Conservation (phyloP, 495 filamentous ascomycete species). For the Hypoxylon perforatum region DNA sequence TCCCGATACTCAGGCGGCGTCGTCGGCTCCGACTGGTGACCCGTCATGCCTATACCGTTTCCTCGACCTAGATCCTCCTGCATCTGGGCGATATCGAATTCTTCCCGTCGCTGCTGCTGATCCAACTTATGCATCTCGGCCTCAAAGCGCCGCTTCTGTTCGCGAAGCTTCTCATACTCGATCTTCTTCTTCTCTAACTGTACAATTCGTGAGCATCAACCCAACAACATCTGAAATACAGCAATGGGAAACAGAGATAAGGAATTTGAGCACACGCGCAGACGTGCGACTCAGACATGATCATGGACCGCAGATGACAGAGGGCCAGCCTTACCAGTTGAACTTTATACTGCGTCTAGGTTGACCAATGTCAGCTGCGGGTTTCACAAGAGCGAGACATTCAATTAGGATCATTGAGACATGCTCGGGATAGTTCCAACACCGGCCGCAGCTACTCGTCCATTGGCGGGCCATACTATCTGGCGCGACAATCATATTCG, state of each 20-base stretch:
- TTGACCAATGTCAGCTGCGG: constrained; percentile 45
- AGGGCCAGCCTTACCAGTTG: constrained; percentile 63
- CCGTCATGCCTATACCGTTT: constrained; percentile 53
- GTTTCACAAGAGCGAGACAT: constrained; percentile 46
- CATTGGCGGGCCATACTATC: constrained; percentile 4
- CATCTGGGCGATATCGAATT: constrained; percentile 83
- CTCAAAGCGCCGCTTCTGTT: constrained; percentile 86
- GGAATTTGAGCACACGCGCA: constrained; percentile 7
- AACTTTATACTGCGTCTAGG: constrained; percentile 66
- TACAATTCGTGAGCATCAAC: constrained; percentile 40
- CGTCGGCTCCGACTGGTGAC: constrained; percentile 90
- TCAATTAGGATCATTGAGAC: constrained; percentile 44
- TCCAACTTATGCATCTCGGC: constrained; percentile 88
- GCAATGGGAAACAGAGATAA: constrained; percentile 15
- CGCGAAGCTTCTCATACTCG: constrained; percentile 85
- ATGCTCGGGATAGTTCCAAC: constrained; percentile 32
- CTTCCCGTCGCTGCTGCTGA: constrained; percentile 80
- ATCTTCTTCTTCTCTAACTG: constrained; percentile 93
- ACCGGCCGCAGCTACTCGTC: constrained; percentile 8
- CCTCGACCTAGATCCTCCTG: constrained; percentile 75
- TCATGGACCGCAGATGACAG: constrained; percentile 15
- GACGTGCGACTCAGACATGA: constrained; percentile 16
- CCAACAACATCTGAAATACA: constrained; percentile 10
- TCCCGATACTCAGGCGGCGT: constrained; percentile 96
- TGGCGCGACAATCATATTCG: constrained; percentile 14